These are phyloP conservation scores for Mucor plumbeus DNA, from an alignment of 371 early-diverging fungal species.

Conservation along the genomic window DNA sequence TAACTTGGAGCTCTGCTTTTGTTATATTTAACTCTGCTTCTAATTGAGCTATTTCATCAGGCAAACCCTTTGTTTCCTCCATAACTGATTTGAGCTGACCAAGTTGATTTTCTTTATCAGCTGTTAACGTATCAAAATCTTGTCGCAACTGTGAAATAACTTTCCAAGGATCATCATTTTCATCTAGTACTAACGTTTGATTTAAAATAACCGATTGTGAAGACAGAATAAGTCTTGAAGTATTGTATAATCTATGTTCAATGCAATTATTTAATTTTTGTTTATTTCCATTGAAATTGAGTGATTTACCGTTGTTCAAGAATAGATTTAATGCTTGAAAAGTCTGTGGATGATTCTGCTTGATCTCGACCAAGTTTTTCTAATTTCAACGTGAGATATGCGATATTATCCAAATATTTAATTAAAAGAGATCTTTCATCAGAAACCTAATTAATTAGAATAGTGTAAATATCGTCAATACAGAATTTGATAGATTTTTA, in stretches of 20 bases:
- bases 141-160: conserved; percentile 30
- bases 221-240: conserved; percentile 7
- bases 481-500: too few species aligned
- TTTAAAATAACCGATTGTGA: background rate
- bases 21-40: conserved; percentile 50
- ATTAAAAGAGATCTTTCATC: conserved; percentile 23
- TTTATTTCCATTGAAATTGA: background rate
- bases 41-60: conserved; percentile 40
- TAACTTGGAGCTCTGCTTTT: conserved; percentile 42
- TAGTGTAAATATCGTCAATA: too few species aligned
- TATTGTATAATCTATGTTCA: conserved; percentile 6
- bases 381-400: conserved; percentile 1
- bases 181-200: conserved; percentile 2
- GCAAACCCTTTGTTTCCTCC: conserved; percentile 31
- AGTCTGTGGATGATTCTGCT: background rate
- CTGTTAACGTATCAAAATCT: conserved; percentile 18
- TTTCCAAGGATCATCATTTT: conserved; percentile 35
- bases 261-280: background rate
- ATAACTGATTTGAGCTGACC: conserved; percentile 16
- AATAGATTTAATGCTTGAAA: conserved; percentile 9
- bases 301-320: conserved; percentile 16
- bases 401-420: conserved; percentile 14
- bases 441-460: conserved; percentile 2
- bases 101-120: conserved; percentile 12
- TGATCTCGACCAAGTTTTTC: conserved; percentile 10